phyloP scores from a whole-genome alignment of 768 basidiomycete species.

The Hericium erinaceus region DNA sequence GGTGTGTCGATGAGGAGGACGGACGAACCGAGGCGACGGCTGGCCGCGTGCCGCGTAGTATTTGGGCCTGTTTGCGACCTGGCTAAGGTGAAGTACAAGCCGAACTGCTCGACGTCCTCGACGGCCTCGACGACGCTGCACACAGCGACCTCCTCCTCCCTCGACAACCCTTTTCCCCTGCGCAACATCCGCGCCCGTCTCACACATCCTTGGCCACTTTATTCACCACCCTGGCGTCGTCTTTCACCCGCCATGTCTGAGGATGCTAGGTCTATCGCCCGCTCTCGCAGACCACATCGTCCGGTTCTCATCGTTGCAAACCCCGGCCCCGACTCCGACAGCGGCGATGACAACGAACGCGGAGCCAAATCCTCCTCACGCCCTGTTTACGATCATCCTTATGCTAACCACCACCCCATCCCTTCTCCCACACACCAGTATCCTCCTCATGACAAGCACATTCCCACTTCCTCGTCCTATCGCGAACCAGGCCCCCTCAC shows the following conservation, averaged over 20 bases:
- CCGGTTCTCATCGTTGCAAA: conserved; percentile 52
- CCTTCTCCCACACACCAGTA: conserved; percentile 23
- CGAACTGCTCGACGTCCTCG: not conserved
- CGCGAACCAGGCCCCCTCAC: conserved; percentile 26
- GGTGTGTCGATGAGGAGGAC: no score
- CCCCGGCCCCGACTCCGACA: conserved; percentile 41
- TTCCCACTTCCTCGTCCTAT: conserved; percentile 15
- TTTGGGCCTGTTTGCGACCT: no score
- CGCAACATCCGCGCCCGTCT: conserved; percentile 2
- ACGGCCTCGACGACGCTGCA: not conserved
- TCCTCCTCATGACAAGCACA: conserved; percentile 17
- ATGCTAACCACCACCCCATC: conserved; percentile 13
- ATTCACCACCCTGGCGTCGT: not conserved
- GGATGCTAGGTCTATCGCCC: conserved; percentile 35
- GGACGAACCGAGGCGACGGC: no score
- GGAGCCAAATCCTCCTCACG: conserved; percentile 10
- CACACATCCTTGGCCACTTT: not conserved
- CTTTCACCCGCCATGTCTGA: conserved; percentile 45
- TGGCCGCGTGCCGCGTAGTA: no score
- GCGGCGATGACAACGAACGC: conserved; percentile 28
- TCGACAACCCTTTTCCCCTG: not conserved
- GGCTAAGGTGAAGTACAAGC: not conserved
- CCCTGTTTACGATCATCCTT: conserved; percentile 12
- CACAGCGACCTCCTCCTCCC: not conserved
- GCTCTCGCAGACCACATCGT: conserved; percentile 20